phyloP scores from a whole-genome alignment of 1,284 basidiomycete genomes.

The Lentinus polychrous region DNA sequence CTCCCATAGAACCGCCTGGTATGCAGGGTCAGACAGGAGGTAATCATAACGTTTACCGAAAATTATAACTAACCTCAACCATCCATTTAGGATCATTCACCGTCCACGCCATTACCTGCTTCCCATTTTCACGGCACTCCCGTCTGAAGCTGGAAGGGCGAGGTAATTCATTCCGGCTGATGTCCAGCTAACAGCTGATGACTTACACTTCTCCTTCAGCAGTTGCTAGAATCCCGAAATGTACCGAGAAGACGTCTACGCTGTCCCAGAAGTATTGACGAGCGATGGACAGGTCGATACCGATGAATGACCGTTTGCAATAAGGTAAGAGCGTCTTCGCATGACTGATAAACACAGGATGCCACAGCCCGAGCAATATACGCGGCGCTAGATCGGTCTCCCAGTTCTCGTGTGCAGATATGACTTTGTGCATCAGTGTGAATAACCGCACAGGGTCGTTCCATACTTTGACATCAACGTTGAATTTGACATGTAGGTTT shows the following conservation, averaged over 20 bases:
- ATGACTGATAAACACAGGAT: constrained; percentile 81
- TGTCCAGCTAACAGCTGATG: background rate
- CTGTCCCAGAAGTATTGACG: constrained; percentile 87
- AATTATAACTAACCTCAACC: too few species aligned
- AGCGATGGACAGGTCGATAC: constrained; percentile 61
- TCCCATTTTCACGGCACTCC: constrained; percentile 76
- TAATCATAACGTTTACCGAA: background rate
- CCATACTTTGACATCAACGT: constrained; percentile 91
- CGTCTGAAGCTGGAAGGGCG: constrained; percentile 54
- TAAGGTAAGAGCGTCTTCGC: constrained; percentile 78
- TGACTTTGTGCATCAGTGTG: constrained; percentile 71
- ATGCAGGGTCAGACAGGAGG: background rate
- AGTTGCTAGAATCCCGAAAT: constrained; percentile 71
- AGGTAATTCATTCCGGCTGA: background rate
- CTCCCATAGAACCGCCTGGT: constrained; percentile 83
- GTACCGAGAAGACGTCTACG: constrained; percentile 86
- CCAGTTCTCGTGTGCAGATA: constrained; percentile 71
- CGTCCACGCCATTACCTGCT: constrained; percentile 94
- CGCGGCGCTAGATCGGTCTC: constrained; percentile 80
- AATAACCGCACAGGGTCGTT: constrained; percentile 90
- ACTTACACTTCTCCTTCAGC: constrained; percentile 62
- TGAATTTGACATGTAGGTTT: constrained; percentile 81
- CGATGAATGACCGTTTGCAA: constrained; percentile 84
- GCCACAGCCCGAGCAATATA: constrained; percentile 89
- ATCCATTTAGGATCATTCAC: constrained; percentile 90